Percentiles rank a stretch among this genome's conserved stretches.
phyloP scores from a whole-genome alignment of 116 monocot species.

The Papilionanthe hybrid region DNA sequence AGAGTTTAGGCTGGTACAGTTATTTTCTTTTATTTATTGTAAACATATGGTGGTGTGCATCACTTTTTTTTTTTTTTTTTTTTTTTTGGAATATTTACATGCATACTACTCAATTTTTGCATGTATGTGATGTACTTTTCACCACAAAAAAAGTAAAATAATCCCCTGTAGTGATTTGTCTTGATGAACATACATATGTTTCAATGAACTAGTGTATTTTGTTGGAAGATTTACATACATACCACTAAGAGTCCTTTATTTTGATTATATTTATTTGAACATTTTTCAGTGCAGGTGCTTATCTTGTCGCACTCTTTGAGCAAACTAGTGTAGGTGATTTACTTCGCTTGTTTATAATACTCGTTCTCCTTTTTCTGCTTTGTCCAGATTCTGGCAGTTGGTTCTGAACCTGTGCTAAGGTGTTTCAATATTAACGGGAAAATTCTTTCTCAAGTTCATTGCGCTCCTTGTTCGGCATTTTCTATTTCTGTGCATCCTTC shows the following conservation, averaged over 20 bases:
- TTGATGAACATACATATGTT: too few species aligned
- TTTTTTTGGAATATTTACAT: background rate
- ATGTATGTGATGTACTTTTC: too few species aligned
- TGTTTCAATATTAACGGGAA: constrained; percentile 59
- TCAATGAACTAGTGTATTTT: too few species aligned
- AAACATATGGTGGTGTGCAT: background rate
- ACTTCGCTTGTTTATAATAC: background rate
- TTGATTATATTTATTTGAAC: background rate
- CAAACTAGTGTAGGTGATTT: background rate
- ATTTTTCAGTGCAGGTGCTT: background rate
- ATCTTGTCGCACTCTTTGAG: background rate
- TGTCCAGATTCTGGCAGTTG: constrained; percentile 72
- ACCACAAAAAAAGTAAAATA: too few species aligned
- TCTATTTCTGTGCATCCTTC: constrained; percentile 67
- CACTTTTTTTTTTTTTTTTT: background rate
- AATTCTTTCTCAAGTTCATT: constrained; percentile 81
- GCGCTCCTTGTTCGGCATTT: constrained; percentile 82
- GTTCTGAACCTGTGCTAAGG: constrained; percentile 72
- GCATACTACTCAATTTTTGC: too few species aligned
- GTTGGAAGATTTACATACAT: too few species aligned
- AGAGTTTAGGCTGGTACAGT: too few species aligned
- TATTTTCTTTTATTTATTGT: background rate
- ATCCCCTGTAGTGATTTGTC: too few species aligned
- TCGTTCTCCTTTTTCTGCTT: background rate
- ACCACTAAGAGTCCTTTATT: too few species aligned